Percentiles rank a stretch among this genome's conserved stretches.
phyloP scores from a whole-genome alignment of 306 rosid genomes.

The Dryas alaskensis region DNA sequence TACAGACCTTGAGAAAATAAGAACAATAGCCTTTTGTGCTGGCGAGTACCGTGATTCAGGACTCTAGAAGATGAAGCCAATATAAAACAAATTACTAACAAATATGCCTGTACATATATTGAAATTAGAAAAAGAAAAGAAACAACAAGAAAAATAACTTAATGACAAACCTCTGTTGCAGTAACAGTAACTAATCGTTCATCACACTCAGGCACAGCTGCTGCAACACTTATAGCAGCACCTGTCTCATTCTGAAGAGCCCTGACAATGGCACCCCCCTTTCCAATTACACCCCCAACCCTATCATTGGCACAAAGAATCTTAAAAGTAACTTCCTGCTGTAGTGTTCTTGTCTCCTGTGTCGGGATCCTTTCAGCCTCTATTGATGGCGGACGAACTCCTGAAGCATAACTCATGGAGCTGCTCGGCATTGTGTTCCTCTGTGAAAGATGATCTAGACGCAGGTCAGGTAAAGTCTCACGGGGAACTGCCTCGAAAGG shows the following conservation, averaged over 20 bases:
- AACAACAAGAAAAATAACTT: not conserved
- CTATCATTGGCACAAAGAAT: constrained; percentile 76
- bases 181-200: constrained; percentile 72
- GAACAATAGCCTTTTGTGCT: constrained; percentile 85
- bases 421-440: constrained; percentile 51
- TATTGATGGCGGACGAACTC: constrained; percentile 49
- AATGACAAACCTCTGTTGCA: constrained; percentile 76
- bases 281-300: constrained; percentile 95
- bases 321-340: constrained; percentile 69
- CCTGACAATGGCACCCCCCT: constrained; percentile 76
- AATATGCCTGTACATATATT: constrained; percentile 10
- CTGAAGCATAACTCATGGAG: constrained; percentile 55
- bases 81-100: constrained; percentile 11
- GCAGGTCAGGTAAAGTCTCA: constrained; percentile 42
- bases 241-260: constrained; percentile 92
- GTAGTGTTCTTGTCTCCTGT: constrained; percentile 42
- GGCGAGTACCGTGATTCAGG: constrained; percentile 83
- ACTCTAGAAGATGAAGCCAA: constrained; percentile 43
- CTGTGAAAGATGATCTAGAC: constrained; percentile 47
- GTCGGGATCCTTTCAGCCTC: constrained; percentile 59
- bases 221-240: constrained; percentile 69
- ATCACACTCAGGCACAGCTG: constrained; percentile 63
- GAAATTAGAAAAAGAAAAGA: constrained; percentile 16
- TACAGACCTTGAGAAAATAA: constrained; percentile 72
- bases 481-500: constrained; percentile 49